These are phyloP conservation scores for Diaporthe sp. DNA, from an alignment of 2,329 filamentous ascomycete genomes.

Conservation along the genomic window DNA sequence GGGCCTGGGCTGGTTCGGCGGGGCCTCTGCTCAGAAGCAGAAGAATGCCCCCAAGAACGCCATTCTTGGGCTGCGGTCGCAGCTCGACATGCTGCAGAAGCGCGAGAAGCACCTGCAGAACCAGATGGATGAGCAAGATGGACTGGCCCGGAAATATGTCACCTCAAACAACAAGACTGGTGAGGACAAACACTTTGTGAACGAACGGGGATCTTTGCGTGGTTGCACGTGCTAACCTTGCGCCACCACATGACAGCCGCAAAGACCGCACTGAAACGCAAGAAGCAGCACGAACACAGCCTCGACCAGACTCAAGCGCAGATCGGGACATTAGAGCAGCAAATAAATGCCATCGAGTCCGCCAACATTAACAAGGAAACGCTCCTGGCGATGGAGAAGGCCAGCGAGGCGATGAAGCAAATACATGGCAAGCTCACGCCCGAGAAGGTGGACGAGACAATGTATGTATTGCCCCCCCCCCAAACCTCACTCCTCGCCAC, in stretches of 20 bases:
- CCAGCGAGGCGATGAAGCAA: constrained; percentile 88
- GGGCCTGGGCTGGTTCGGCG: constrained; percentile 90
- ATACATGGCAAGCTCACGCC: constrained; percentile 93
- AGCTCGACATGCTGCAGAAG: constrained; percentile 98
- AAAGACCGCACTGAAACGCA: constrained; percentile 88
- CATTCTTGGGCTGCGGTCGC: constrained; percentile 86
- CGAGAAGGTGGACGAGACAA: constrained; percentile 94
- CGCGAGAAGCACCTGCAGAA: constrained; percentile 89
- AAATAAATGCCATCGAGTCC: constrained; percentile 96
- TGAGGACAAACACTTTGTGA: constrained; percentile 50
- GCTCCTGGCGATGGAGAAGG: constrained; percentile 91
- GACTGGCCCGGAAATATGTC: constrained; percentile 88
- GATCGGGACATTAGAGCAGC: constrained; percentile 91
- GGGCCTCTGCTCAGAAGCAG: constrained; percentile 81
- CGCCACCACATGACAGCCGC: constrained; percentile 70
- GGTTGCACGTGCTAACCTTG: constrained; percentile 36
- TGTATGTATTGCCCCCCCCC: constrained; percentile 69
- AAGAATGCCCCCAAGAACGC: constrained; percentile 98
- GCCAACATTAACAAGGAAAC: constrained; percentile 99
- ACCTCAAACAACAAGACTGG: constrained; percentile 93
- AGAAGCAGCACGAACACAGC: constrained; percentile 93
- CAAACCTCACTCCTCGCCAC: background rate
- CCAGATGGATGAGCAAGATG: constrained; percentile 94
- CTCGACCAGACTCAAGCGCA: constrained; percentile 91
- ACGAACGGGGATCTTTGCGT: background rate